These are phyloP conservation scores for Ascodesmis nigricans DNA, from an alignment of 495 filamentous ascomycete species.

Conservation along the genomic window DNA sequence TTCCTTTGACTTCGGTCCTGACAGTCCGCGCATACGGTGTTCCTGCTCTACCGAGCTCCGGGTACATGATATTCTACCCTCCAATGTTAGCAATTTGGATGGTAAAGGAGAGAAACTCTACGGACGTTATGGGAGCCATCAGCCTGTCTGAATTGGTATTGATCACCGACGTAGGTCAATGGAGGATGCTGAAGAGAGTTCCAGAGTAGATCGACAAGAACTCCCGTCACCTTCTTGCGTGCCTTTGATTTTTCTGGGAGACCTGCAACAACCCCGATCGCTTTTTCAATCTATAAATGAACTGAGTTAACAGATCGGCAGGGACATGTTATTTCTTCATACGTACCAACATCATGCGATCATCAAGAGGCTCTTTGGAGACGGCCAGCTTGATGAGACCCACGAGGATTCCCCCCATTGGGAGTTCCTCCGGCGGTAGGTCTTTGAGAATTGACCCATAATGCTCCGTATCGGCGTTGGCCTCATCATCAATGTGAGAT, in stretches of 20 bases:
- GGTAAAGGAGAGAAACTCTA: too few relatives aligned
- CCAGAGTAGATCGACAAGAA: constrained; percentile 34
- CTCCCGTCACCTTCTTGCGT: constrained; percentile 8
- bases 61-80: constrained; percentile 29
- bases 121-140: constrained; percentile 44
- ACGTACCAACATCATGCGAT: constrained; percentile 8
- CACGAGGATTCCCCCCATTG: constrained; percentile 1
- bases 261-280: constrained; percentile 9
- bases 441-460: too few relatives aligned
- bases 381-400: constrained; percentile 4
- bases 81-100: too few relatives aligned
- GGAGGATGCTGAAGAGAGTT: constrained; percentile 45
- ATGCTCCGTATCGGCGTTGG: too few relatives aligned
- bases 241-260: constrained; percentile 7
- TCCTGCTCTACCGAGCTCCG: constrained; percentile 29
- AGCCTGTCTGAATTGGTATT: constrained; percentile 37
- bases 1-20: constrained; percentile 6
- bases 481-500: too few relatives aligned
- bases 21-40: constrained; percentile 23
- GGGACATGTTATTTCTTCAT: neutral
- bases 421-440: too few relatives aligned
- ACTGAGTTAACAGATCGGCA: neutral
- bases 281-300: constrained; percentile 9
- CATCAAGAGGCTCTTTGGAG: constrained; percentile 7
- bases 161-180: constrained; percentile 28